A percentile compares a stretch with the other conserved stretches of the same genome.
These are phyloP conservation scores for Taxillus chinensis DNA, from an alignment of 164 flowering plant species.

Conservation along the genomic window DNA sequence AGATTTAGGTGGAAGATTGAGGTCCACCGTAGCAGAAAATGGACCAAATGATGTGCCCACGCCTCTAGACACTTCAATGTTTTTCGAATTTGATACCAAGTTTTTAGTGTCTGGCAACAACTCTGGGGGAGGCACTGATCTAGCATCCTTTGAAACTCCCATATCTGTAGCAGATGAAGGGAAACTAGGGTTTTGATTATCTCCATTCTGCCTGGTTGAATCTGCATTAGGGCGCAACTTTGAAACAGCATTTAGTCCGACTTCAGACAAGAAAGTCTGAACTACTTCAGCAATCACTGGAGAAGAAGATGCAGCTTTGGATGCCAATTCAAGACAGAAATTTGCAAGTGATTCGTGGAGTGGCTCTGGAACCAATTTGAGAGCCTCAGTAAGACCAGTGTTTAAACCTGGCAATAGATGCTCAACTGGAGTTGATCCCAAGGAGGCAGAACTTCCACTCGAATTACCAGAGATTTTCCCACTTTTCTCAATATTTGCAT, in stretches of 20 bases:
- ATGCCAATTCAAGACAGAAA: slow-evolving; percentile 32
- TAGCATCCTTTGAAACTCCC: slow-evolving; percentile 11
- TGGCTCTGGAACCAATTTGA: slow-evolving; percentile 53
- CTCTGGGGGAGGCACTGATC: background rate
- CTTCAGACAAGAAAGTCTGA: slow-evolving; percentile 21
- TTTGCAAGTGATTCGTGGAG: slow-evolving; percentile 32
- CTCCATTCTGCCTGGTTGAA: slow-evolving; percentile 5
- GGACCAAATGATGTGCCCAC: slow-evolving; percentile 4
- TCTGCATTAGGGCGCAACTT: slow-evolving; percentile 15
- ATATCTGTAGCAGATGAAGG: slow-evolving; percentile 4
- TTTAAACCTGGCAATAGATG: slow-evolving; percentile 15
- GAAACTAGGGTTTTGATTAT: slow-evolving; percentile 5
- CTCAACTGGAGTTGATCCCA: slow-evolving; percentile 25
- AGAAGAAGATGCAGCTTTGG: slow-evolving; percentile 35
- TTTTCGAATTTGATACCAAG: slow-evolving; percentile 1
- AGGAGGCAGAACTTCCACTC: slow-evolving; percentile 45
- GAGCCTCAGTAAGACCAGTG: slow-evolving; percentile 23
- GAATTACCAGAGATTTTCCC: slow-evolving; percentile 20
- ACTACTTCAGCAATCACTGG: slow-evolving; percentile 44
- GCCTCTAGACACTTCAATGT: slow-evolving; percentile 4
- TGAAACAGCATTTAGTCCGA: slow-evolving; percentile 18
- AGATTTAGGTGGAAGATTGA: slow-evolving; percentile 10
- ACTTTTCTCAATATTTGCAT: slow-evolving; percentile 17
- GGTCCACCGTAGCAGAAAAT: slow-evolving; percentile 3
- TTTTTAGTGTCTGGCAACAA: slow-evolving; percentile 4